Evolutionary conservation across 805 yeast genomes (phyloP), one percentile per base, ranked within the genome.

Genomic region (Teunomyces stri): DNA sequence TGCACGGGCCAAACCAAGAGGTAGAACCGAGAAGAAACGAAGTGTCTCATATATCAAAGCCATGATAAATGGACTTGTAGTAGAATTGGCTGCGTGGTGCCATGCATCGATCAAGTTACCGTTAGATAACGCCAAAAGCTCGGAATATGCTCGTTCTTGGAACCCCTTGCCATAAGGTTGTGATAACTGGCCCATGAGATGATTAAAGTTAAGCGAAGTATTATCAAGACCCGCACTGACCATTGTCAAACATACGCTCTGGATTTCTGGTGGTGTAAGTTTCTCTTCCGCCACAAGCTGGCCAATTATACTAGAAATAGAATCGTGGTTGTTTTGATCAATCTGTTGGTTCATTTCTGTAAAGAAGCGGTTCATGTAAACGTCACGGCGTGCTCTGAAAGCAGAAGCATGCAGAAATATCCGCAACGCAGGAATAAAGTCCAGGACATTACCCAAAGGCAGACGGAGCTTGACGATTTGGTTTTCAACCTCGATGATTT

Each of bases 211-310:
- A 28, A 85, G 69, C 0, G 89, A 84, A 0, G 84, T 78, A 51
- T 87, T 86, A 58, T 86, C 92, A 20, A 86, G 65, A 0, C 94
- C 94, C 6, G 91, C 94, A 54, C 89, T 83, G 0, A 86, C 84
- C 85, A 85, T 80, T 0, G 91, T 83, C 35, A 86, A 66, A 57
- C 91, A 85, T 5, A 84, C 73, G 39, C 87, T 79, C 39, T 70
- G 69, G 42, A 81, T 58, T 55, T 84, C 88, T 6, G 62, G 62
- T 2, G 52, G 56, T 6, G 65, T 62, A 5, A 52, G 43, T 25
- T 28, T 34, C n/a, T 34, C 20, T 5, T 16, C 15, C 18, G 25
- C 12, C 52, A n/a, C 45, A 1, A 62, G 54, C 34, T 54, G 54
- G 12, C 18, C 39, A n/a, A 69, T 63, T 16, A 76, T 57, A 36